phyloP scores from a whole-genome alignment of 805 yeast genomes.

The Nakazawaea ambrosiae region DNA sequence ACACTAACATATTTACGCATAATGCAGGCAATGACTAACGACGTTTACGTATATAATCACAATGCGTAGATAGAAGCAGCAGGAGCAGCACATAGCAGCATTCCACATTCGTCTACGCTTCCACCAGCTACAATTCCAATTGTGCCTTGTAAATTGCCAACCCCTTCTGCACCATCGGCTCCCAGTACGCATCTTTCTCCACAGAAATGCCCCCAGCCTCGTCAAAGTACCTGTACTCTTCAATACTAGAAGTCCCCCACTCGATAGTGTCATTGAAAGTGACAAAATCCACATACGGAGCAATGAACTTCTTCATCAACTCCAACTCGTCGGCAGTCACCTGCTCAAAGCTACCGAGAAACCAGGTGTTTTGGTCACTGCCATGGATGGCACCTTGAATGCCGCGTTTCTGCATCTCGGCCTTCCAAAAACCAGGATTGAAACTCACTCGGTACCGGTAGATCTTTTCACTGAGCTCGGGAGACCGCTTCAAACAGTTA shows the following conservation, averaged over 20 bases:
- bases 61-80: too few species aligned
- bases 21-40: too few species aligned
- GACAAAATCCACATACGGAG: slow-evolving; percentile 23
- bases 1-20: too few species aligned
- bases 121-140: neutral
- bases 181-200: slow-evolving; percentile 26
- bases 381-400: slow-evolving; percentile 12
- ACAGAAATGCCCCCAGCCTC: slow-evolving; percentile 22
- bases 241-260: slow-evolving; percentile 24
- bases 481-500: slow-evolving; percentile 18
- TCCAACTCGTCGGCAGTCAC: slow-evolving; percentile 17
- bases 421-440: slow-evolving; percentile 3
- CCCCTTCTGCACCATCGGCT: slow-evolving; percentile 4
- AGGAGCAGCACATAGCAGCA: too few species aligned
- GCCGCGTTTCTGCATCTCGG: neutral
- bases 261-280: slow-evolving; percentile 18
- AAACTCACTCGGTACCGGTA: slow-evolving; percentile 12
- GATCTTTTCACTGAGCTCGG: slow-evolving; percentile 8
- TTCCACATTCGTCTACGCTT: too few species aligned
- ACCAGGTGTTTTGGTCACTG: slow-evolving; percentile 20
- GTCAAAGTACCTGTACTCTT: slow-evolving; percentile 20
- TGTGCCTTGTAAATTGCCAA: slow-evolving; percentile 6
- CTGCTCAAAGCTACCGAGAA: slow-evolving; percentile 19
- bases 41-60: too few species aligned
- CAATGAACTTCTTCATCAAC: slow-evolving; percentile 9